Percentiles rank a stretch among this genome's conserved stretches.
Evolutionary conservation across 1,139 yeast genomes (phyloP).

Genomic region (Yarrowia galli): DNA sequence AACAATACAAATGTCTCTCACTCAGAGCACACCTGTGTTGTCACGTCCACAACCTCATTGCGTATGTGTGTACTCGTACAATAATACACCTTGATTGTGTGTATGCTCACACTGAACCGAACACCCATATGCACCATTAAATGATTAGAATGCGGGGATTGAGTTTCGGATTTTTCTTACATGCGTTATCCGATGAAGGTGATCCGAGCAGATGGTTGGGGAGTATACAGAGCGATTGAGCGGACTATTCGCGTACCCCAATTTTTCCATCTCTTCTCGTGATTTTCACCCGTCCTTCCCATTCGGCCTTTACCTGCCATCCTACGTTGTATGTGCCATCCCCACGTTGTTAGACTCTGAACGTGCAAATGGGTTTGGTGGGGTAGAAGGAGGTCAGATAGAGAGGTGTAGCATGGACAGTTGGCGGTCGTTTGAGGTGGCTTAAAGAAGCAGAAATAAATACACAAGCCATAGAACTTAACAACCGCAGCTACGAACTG

Average conservation of each 20-base stretch:
- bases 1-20: too few relatives aligned
- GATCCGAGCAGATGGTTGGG: not conserved
- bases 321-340: constrained; percentile 3
- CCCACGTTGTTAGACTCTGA: constrained; percentile 26
- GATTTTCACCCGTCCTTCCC: not conserved
- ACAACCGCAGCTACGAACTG: not conserved
- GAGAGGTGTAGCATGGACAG: not conserved
- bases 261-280: not conserved
- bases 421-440: not conserved
- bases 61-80: not conserved
- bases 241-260: not conserved
- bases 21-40: not conserved
- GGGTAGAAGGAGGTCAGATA: constrained; percentile 3
- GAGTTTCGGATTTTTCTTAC: constrained; percentile 22
- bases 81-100: not conserved
- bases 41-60: not conserved
- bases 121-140: constrained; percentile 1
- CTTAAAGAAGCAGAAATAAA: not conserved
- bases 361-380: constrained; percentile 33
- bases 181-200: constrained; percentile 12
- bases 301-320: not conserved
- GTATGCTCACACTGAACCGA: too few relatives aligned
- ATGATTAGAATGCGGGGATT: constrained; percentile 35
- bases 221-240: not conserved
- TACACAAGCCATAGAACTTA: not conserved